phyloP scores from a whole-genome alignment of 371 early-diverging fungal genomes.

The Haplosporangium sp. region DNA sequence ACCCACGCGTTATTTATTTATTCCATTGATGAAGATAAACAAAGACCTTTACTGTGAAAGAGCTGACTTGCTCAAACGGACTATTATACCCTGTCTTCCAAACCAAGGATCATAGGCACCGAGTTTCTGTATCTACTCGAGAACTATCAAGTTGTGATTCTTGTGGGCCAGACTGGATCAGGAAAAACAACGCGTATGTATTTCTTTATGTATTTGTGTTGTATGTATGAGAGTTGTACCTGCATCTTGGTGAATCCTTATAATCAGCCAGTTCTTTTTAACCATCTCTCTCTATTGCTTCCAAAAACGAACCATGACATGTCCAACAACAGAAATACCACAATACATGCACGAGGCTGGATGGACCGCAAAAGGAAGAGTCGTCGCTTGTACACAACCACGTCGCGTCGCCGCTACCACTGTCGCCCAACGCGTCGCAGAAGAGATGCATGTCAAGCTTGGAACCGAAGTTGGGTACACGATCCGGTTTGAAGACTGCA shows the following conservation, averaged over 20 bases:
- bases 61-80: background rate
- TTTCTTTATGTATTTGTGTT: background rate
- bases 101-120: constrained; percentile 48
- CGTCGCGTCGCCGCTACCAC: constrained; percentile 93
- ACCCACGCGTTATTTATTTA: too few species aligned
- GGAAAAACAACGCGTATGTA: constrained; percentile 89
- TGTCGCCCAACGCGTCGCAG: constrained; percentile 86
- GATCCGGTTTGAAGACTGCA: constrained; percentile 84
- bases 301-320: background rate
- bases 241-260: too few species aligned
- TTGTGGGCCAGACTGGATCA: constrained; percentile 88
- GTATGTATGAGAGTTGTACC: too few species aligned
- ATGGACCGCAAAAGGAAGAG: constrained; percentile 67
- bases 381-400: constrained; percentile 90
- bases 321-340: constrained; percentile 71
- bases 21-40: too few species aligned
- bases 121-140: constrained; percentile 71
- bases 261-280: background rate
- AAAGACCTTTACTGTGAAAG: background rate
- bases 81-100: background rate
- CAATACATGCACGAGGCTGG: constrained; percentile 82
- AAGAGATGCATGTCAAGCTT: constrained; percentile 71
- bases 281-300: background rate
- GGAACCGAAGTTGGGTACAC: constrained; percentile 87
- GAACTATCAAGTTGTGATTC: constrained; percentile 73